phyloP scores from a whole-genome alignment of 495 filamentous ascomycete species.

The Penicillium paxilli region DNA sequence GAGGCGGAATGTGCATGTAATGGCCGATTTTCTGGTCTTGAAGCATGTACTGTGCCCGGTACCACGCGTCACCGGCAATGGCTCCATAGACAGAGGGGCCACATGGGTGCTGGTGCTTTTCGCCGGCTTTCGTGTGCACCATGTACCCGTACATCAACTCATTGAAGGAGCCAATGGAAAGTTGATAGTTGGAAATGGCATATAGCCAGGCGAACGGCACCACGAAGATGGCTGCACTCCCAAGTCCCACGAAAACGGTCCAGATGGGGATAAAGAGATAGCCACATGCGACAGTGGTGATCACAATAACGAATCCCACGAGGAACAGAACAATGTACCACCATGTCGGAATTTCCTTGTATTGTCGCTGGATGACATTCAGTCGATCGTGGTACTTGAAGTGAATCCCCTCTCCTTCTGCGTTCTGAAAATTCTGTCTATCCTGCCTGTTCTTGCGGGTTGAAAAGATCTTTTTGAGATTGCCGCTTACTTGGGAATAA shows the following conservation, averaged over 20 bases:
- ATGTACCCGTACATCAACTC: constrained; percentile 59
- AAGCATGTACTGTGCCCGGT: constrained; percentile 51
- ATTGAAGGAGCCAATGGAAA: constrained; percentile 55
- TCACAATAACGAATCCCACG: constrained; percentile 45
- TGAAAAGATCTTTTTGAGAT: constrained; percentile 37
- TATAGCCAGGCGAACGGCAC: constrained; percentile 57
- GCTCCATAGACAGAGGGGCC: constrained; percentile 53
- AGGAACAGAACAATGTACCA: constrained; percentile 53
- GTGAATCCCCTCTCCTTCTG: constrained; percentile 40
- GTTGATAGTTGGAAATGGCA: constrained; percentile 55
- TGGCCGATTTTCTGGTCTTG: constrained; percentile 51
- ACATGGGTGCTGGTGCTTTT: constrained; percentile 47
- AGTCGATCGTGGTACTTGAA: constrained; percentile 54
- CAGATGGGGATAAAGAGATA: constrained; percentile 57
- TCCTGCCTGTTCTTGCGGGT: constrained; percentile 18
- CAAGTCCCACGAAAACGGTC: constrained; percentile 54
- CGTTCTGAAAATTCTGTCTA: constrained; percentile 9
- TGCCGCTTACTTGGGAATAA: constrained; percentile 42
- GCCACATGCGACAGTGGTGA: constrained; percentile 45
- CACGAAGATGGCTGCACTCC: constrained; percentile 50
- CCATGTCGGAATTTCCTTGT: constrained; percentile 56
- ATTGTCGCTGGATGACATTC: constrained; percentile 54
- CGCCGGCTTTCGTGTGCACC: constrained; percentile 46
- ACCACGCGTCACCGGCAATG: constrained; percentile 53
- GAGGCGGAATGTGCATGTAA: constrained; percentile 48